phyloP scores from a whole-genome alignment of 495 filamentous ascomycete genomes.

The Thermothielavioides terrestris region DNA sequence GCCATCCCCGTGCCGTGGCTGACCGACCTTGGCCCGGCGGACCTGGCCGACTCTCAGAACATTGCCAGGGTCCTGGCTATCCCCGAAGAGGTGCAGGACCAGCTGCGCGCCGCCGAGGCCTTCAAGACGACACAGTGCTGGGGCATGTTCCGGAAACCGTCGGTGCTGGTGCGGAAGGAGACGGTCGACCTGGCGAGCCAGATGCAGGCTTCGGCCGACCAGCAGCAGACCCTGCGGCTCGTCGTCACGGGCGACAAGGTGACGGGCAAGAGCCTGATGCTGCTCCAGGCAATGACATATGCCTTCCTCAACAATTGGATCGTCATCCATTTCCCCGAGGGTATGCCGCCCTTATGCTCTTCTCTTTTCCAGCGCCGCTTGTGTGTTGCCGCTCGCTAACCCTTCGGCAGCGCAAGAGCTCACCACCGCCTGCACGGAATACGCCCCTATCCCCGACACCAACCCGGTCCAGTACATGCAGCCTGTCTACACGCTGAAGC shows the following conservation, averaged over 20 bases:
- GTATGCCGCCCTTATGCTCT: slow-evolving; percentile 32
- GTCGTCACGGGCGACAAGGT: slow-evolving; percentile 66
- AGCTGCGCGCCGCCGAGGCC: slow-evolving; percentile 69
- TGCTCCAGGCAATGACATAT: slow-evolving; percentile 78
- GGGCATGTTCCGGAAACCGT: slow-evolving; percentile 74
- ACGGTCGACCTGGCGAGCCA: slow-evolving; percentile 58
- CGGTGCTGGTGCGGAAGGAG: slow-evolving; percentile 64
- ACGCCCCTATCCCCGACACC: slow-evolving; percentile 54
- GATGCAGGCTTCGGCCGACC: slow-evolving; percentile 45
- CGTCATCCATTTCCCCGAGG: slow-evolving; percentile 85
- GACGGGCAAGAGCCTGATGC: slow-evolving; percentile 74
- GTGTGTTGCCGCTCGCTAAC: neutral
- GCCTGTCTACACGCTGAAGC: slow-evolving; percentile 59
- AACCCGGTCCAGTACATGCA: slow-evolving; percentile 61
- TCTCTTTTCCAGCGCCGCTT: neutral
- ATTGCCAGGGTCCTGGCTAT: slow-evolving; percentile 61
- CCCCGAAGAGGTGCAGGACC: slow-evolving; percentile 61
- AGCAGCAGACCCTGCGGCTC: slow-evolving; percentile 51
- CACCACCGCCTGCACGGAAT: slow-evolving; percentile 67
- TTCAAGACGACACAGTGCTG: slow-evolving; percentile 91
- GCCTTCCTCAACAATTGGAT: slow-evolving; percentile 79
- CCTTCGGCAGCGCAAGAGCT: slow-evolving; percentile 65
- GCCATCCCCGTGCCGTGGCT: slow-evolving; percentile 66
- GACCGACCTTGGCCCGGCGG: slow-evolving; percentile 48
- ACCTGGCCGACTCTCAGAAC: slow-evolving; percentile 44